Evolutionary conservation across 192 early-diverging fungal species (phyloP), one percentile per base, ranked within the genome.

Genomic region (Linnemannia schmuckeri): DNA sequence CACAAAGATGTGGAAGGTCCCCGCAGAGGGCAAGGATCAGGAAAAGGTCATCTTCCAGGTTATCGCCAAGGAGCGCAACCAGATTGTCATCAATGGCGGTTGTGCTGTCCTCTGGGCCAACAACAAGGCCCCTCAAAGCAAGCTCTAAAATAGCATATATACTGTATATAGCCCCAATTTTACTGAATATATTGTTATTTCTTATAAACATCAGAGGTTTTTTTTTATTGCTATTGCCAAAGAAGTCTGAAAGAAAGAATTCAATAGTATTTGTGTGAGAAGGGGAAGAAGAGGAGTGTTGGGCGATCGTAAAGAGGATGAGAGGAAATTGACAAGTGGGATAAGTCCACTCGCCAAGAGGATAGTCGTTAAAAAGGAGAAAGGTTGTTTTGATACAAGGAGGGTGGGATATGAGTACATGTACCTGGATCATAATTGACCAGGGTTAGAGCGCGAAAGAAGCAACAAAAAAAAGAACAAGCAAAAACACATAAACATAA

Each of bases 1-100:
- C 42, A 91, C 92, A 33, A 84, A 84, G 70, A 95, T 96, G 93
- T 96, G 95, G 95, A 94, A 94, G 74, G 93, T 92, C 18, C 75
- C 77, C 24, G 81, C 57, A 24, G 88, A 89, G 47, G 72, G 80
- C 61, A 69, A 87, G 63, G 90, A 90, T 30, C 76, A 89, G 33
- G 83, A 83, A n/a, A 90, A 82, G 30, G 82, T 96, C 61, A 90
- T 92, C 63, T 96, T 93, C 82, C 83, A 89, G 69, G 89, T 91
- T 49, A 85, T 88, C 46, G 92, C 91, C 55, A 92, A 92, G 74
- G 92, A 94, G 61, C 86, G 92, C 47, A 80, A 93, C 77, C 83
- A 87, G 20, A 85, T 93, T 10, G 95, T 94, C 4, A 91, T 96
- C 80, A 91, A 86, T 54, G 91, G 91, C 57, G 94, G 94, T 40